Conservation (phyloP, 1,284 basidiomycete species). For the Wolfiporia cocos region DNA sequence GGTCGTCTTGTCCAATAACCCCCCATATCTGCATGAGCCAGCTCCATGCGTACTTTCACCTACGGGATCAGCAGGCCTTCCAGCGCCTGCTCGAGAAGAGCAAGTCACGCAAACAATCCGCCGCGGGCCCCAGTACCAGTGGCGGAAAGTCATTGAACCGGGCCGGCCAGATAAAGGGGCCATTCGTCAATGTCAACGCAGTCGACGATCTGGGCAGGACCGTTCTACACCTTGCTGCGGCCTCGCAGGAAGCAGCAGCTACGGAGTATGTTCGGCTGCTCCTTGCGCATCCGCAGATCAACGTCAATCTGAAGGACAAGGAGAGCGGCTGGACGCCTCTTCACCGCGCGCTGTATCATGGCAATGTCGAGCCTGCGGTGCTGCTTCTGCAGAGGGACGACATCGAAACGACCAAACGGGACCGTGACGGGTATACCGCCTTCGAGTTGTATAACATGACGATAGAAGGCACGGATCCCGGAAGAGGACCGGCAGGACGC, state of each 20-base stretch:
- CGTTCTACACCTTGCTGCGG: constrained; percentile 80
- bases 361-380: constrained; percentile 77
- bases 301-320: constrained; percentile 78
- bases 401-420: constrained; percentile 74
- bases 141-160: constrained; percentile 65
- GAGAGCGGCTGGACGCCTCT: constrained; percentile 92
- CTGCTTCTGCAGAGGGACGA: constrained; percentile 74
- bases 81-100: constrained; percentile 66
- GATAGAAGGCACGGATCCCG: constrained; percentile 67
- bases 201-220: constrained; percentile 72
- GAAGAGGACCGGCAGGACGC: constrained; percentile 26
- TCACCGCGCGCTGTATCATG: constrained; percentile 86
- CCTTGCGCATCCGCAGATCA: constrained; percentile 73
- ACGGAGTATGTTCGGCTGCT: constrained; percentile 80
- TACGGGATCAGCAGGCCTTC: constrained; percentile 77
- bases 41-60: constrained; percentile 77
- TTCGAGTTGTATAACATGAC: constrained; percentile 95
- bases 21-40: constrained; percentile 49
- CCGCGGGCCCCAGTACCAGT: constrained; percentile 34
- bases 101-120: constrained; percentile 27
- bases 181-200: constrained; percentile 60
- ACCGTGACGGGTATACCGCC: constrained; percentile 87
- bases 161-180: constrained; percentile 36
- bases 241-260: constrained; percentile 51
- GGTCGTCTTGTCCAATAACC: constrained; percentile 19